Evolutionary conservation across 768 basidiomycete species (phyloP).

Genomic region (Hygrocybe coccinea): DNA sequence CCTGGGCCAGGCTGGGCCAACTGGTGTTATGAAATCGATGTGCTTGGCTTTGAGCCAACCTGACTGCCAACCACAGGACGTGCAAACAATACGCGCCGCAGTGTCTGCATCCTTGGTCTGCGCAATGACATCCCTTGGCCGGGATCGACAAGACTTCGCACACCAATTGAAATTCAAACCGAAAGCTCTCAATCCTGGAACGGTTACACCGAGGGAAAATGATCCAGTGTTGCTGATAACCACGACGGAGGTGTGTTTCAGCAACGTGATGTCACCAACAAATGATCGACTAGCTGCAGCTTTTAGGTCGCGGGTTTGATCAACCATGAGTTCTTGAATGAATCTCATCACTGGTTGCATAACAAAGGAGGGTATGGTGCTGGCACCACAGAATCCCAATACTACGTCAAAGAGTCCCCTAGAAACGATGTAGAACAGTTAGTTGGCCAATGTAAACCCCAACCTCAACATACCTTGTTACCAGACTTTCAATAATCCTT

Average conservation of each 20-base stretch:
- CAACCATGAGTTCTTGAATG: background rate
- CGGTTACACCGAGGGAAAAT: background rate
- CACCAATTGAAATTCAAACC: background rate
- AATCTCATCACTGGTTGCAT: background rate
- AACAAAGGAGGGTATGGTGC: background rate
- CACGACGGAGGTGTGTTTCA: background rate
- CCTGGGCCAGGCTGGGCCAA: background rate
- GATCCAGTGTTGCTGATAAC: background rate
- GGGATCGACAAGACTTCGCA: background rate
- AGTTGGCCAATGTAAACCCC: background rate
- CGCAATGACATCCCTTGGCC: background rate
- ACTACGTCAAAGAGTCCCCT: background rate
- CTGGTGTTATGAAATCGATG: background rate
- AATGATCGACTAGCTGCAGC: background rate
- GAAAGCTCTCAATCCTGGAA: background rate
- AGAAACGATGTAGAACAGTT: background rate
- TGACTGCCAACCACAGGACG: background rate
- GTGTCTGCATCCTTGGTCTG: background rate
- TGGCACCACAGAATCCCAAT: background rate
- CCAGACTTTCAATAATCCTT: background rate
- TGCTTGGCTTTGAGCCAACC: background rate
- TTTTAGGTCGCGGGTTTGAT: background rate
- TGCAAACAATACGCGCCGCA: background rate
- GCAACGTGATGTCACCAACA: background rate
- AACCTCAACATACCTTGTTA: background rate